Percentiles rank a stretch among this genome's conserved stretches.
phyloP scores from a whole-genome alignment of 768 basidiomycete species.

The Macrolepiota dolichaula region DNA sequence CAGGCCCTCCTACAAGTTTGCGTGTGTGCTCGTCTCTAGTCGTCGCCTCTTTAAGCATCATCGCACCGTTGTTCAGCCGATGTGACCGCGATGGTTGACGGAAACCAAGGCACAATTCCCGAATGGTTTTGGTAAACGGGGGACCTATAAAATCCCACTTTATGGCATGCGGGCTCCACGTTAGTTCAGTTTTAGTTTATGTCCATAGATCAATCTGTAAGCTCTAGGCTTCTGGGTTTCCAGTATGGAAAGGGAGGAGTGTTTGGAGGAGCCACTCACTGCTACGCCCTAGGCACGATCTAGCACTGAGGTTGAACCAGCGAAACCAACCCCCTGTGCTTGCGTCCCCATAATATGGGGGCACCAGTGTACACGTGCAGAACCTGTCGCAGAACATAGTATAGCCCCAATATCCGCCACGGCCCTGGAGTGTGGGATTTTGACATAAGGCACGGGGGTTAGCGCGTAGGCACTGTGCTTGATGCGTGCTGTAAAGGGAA shows the following conservation, averaged over 20 bases:
- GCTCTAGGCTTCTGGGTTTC: neutral
- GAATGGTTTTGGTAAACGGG: too few relatives aligned
- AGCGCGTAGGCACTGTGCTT: neutral
- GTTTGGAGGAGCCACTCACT: neutral
- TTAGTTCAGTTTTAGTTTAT: neutral
- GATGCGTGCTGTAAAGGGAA: neutral
- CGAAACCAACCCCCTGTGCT: neutral
- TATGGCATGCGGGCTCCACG: too few relatives aligned
- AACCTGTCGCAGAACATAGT: neutral
- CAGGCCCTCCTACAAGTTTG: neutral
- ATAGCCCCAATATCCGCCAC: neutral
- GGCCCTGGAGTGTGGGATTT: neutral
- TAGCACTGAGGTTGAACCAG: neutral
- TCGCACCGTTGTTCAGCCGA: neutral
- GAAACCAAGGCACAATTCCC: too few relatives aligned
- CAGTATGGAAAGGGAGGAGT: neutral
- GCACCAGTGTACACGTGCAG: neutral
- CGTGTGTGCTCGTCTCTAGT: neutral
- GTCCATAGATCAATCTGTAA: neutral
- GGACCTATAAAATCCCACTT: too few relatives aligned
- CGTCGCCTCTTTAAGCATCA: neutral
- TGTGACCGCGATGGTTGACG: neutral
- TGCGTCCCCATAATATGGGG: neutral
- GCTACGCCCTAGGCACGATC: neutral
- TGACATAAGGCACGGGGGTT: neutral